Evolutionary conservation across 139 green algal species (phyloP).

Genomic region (Tetradesmus lagerheimii): DNA sequence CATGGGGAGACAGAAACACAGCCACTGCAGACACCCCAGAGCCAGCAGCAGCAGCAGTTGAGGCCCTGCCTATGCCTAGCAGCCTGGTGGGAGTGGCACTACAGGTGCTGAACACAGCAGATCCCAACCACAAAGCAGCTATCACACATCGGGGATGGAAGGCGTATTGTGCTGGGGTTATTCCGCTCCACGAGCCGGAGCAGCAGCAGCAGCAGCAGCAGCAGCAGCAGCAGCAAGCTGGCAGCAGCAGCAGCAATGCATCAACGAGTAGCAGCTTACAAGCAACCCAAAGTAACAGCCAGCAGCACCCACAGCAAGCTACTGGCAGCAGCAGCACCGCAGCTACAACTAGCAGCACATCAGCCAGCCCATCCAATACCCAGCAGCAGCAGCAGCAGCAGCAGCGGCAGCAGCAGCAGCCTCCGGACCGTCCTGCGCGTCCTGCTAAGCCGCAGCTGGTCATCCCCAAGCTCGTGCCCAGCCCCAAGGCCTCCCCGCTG

Average conservation of each 20-base stretch:
- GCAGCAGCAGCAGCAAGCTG: neutral
- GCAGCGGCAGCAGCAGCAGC: constrained; percentile 21
- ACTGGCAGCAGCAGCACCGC: neutral
- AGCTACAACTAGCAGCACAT: neutral
- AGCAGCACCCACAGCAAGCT: neutral
- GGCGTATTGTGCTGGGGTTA: constrained; percentile 53
- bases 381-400: constrained; percentile 40
- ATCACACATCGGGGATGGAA: constrained; percentile 71
- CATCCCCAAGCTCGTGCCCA: constrained; percentile 57
- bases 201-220: neutral
- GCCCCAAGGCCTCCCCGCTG: constrained; percentile 42
- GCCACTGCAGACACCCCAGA: neutral
- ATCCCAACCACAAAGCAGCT: constrained; percentile 70
- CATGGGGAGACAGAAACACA: constrained; percentile 44
- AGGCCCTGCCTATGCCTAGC: neutral
- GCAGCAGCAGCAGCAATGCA: constrained; percentile 25
- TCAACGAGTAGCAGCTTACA: neutral
- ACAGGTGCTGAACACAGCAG: constrained; percentile 43
- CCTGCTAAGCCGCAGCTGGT: constrained; percentile 69
- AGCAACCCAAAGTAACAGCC: neutral
- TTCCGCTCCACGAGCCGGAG: constrained; percentile 54
- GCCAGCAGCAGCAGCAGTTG: constrained; percentile 18
- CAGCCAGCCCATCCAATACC: constrained; percentile 66
- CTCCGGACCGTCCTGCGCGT: constrained; percentile 59
- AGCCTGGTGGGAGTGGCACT: constrained; percentile 7